Percentiles rank a stretch among this genome's conserved stretches.
Conservation (phyloP, 2,329 filamentous ascomycete species). For the Phyllosticta ampelicida region DNA sequence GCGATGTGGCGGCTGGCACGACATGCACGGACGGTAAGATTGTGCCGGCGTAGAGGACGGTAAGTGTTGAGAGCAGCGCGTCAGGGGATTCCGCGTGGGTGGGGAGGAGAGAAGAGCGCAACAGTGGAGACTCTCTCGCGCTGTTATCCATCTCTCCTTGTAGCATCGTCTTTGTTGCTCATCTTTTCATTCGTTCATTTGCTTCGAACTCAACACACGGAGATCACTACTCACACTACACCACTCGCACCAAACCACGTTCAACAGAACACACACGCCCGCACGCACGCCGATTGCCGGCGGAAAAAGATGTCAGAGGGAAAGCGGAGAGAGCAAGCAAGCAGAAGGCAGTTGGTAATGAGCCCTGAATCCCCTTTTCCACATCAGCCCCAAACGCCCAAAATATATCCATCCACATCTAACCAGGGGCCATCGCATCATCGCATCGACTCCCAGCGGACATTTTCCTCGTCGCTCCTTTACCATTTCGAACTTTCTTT, state of each 20-base stretch:
- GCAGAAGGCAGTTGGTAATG: neutral
- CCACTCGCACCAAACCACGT: neutral
- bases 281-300: neutral
- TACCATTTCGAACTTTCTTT: no score
- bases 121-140: neutral
- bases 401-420: neutral
- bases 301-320: neutral
- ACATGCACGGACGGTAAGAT: slow-evolving; percentile 6
- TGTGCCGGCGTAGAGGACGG: neutral
- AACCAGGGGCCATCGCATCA: no score
- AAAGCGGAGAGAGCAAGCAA: neutral
- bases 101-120: neutral
- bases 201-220: neutral
- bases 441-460: no score
- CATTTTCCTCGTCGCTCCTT: no score
- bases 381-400: neutral
- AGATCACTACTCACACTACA: neutral
- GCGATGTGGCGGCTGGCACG: slow-evolving; percentile 10
- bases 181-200: neutral
- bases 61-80: neutral
- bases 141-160: neutral
- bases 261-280: neutral
- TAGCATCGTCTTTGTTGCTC: neutral
- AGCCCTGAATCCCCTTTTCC: neutral
- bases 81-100: no score